Percentiles rank a stretch among this genome's conserved stretches.
Evolutionary conservation across 2,329 filamentous ascomycete genomes (phyloP).

Genomic region (Monosporascus sp.): DNA sequence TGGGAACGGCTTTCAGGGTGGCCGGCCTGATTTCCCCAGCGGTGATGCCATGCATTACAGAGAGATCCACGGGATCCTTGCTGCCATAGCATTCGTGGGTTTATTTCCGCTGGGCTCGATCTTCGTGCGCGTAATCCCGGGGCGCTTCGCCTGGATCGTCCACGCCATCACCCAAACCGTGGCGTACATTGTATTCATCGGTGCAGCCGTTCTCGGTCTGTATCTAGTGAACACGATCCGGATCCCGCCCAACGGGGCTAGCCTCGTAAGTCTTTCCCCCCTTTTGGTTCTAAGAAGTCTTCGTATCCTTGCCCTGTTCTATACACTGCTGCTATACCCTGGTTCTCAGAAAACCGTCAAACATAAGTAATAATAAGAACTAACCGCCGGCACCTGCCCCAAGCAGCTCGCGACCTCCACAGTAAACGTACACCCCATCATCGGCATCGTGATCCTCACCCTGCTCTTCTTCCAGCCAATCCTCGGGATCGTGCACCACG

Average conservation of each 20-base stretch:
- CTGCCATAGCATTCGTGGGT: slow-evolving; percentile 33
- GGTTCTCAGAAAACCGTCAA: not conserved
- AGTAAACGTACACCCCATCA: slow-evolving; percentile 38
- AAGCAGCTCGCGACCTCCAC: slow-evolving; percentile 23
- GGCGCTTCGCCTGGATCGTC: slow-evolving; percentile 29
- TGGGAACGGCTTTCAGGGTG: not conserved
- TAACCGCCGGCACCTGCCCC: slow-evolving; percentile 1
- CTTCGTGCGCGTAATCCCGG: slow-evolving; percentile 32
- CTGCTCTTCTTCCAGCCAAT: slow-evolving; percentile 35
- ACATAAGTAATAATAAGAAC: not conserved
- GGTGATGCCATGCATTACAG: slow-evolving; percentile 24
- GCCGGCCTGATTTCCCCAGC: slow-evolving; percentile 20
- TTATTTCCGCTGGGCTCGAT: slow-evolving; percentile 41
- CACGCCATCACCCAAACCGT: slow-evolving; percentile 36
- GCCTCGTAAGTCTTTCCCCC: slow-evolving; percentile 23
- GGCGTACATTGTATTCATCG: slow-evolving; percentile 31
- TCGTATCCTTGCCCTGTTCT: not conserved
- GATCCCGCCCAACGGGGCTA: slow-evolving; percentile 23
- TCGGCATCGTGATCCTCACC: slow-evolving; percentile 37
- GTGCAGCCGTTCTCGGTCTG: slow-evolving; percentile 37
- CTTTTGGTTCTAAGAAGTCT: not conserved
- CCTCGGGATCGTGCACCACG: slow-evolving; percentile 38
- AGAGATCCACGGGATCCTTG: slow-evolving; percentile 35
- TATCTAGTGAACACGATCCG: slow-evolving; percentile 29
- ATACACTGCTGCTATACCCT: not conserved